Base-by-base conservation (phyloP, 306 rosid genomes). In the Cicer judaicum region DNA sequence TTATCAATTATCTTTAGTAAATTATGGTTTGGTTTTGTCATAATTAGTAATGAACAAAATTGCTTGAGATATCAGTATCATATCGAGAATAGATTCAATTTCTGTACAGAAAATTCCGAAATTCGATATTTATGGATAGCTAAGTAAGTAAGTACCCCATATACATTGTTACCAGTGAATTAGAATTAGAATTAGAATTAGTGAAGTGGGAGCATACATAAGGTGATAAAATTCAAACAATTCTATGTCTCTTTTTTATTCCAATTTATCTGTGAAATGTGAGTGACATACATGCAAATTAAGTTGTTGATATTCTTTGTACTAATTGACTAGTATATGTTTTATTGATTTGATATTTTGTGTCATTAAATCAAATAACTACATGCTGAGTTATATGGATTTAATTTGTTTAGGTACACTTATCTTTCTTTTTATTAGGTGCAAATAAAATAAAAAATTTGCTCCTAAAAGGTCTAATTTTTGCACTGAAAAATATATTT, bases 81-180 rank as follows among this genome's bases (percentile, higher is more conserved):
- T 29, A 7, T 53, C 15, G 14, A 40, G 80, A 83, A 78, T 79
- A 83, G 62, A 79, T 64, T 79, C 79, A 68, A 56, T 72, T 54
- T 72, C 9, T 39, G 60, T 49, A 7, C 19, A 36, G 9, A 64
- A 70, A 70, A 70, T 46, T 76, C 64, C 68, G 8, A 52, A 70
- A 70, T 70, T 70, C 70, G 48, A 29, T 15, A n/a, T 24, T 10
- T 59, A 59, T 59, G 18, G 10, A 12, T 59, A 24, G 64, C 64
- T 59, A 59, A 59, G 42, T 59, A 41, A 59, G 64, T 57, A 59
- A 38, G 1, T 54, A 18, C 73, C 13, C 57, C 4, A 46, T 10
- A 40, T 47, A 12, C 47, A 66, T 66, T 10, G 42, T 41, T 40
- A 38, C 47, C 52, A 71, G 11, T 55, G 41, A 4, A 40, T 40